phyloP scores from a whole-genome alignment of 345 rosid genomes.

The Microthlaspi erraticum region DNA sequence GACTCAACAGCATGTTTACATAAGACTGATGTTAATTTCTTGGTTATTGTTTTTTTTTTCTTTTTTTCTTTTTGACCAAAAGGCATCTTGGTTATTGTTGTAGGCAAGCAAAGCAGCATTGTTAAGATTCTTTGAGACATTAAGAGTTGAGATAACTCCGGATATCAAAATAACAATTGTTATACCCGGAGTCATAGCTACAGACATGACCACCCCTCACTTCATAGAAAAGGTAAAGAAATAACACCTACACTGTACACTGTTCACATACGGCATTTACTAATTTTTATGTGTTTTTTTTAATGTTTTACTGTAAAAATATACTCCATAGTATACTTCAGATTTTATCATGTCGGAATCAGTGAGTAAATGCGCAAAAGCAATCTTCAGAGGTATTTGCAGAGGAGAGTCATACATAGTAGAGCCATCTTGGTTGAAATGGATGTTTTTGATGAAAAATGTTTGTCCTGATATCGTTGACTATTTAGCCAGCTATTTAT shows the following conservation, averaged over 20 bases:
- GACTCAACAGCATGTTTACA: neutral
- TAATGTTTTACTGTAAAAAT: neutral
- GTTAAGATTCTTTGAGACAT: slow-evolving; percentile 53
- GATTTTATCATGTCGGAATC: slow-evolving; percentile 27
- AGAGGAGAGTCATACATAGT: slow-evolving; percentile 34
- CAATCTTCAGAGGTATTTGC: slow-evolving; percentile 30
- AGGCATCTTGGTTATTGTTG: too few species aligned
- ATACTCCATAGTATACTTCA: slow-evolving; percentile 40
- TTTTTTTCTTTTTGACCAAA: too few species aligned
- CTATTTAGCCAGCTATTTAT: neutral
- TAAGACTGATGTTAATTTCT: neutral
- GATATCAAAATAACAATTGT: slow-evolving; percentile 60
- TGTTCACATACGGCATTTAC: neutral
- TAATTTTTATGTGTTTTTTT: neutral
- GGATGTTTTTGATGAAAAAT: neutral
- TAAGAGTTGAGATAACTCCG: slow-evolving; percentile 51
- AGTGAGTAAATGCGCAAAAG: slow-evolving; percentile 20
- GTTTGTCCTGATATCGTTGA: slow-evolving; percentile 34
- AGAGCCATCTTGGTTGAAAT: slow-evolving; percentile 27
- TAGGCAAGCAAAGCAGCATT: slow-evolving; percentile 65
- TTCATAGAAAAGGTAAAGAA: slow-evolving; percentile 18
- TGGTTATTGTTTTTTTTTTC: too few species aligned
- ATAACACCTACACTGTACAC: neutral
- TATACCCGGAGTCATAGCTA: slow-evolving; percentile 48
- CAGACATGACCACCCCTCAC: slow-evolving; percentile 43